Evolutionary conservation across 106 monocot species (phyloP), one percentile per base, ranked within the genome.

Genomic region (Apostasia ramifera): DNA sequence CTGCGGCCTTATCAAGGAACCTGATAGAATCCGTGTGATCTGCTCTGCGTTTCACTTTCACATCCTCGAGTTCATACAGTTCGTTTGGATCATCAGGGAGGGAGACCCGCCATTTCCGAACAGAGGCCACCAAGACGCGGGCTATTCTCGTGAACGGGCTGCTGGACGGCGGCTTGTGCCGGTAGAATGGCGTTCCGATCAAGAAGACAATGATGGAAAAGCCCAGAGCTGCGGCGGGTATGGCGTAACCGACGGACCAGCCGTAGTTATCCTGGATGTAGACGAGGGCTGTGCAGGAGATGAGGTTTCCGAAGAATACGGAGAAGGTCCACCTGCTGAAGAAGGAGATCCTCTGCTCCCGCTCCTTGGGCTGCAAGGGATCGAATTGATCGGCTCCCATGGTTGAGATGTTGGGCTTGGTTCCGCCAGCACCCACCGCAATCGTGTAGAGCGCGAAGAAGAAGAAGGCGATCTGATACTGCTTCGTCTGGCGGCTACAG

Each of bases 311-410:
- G 6, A 72, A 43, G 67, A 79, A 79, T 75, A 78, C 61, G 75
- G 75, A 62, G 74, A 83, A 83, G 71, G 76, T 79, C 83, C 83
- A 83, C 83, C 79, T 71, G 79, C 79, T 83, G 83, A 79, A 83
- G 79, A 79, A 83, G 47, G 79, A 76, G 72, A 83, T 71, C 75
- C 79, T 83, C 43, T 78, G 76, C 50, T 4, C 37, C 37, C 51
- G 50, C 76, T 83, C 83, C 44, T 65, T 79, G 0, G 79, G 63
- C 40, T 79, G 55, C 61, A 78, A 76, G 9, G 73, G 71, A 63
- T 83, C 83, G 67, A 83, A 83, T 46, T 83, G 83, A 56, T 83
- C 83, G 66, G 78, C 79, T 57, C 83, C 83, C 8, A 83, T 71
- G 61, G 83, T 83, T 44, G 83, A 75, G 50, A 79, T 76, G 68